Evolutionary conservation across 805 yeast species (phyloP), one percentile per base, ranked within the genome.

Genomic region (Sugiyamaella floridensis): DNA sequence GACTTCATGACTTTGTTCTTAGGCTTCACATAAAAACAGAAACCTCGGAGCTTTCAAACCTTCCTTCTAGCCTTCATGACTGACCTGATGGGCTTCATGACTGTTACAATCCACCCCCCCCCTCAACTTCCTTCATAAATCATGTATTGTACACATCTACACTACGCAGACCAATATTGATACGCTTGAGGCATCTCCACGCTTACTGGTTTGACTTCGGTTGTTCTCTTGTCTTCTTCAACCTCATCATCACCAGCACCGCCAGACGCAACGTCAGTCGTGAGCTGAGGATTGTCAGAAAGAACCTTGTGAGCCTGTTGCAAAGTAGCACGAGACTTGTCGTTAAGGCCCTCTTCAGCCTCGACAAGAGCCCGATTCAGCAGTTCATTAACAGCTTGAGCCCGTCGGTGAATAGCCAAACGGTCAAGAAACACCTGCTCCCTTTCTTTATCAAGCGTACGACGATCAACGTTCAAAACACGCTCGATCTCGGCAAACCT

Each of bases 401-500:
- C 75, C 65, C 83, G 86, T 50, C 78, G 78, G 61, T 85, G 79
- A 58, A 84, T 70, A 14, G 81, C 75, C 54, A 85, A 69, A 62
- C 97, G 80, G 68, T 90, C 97, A 54, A 85, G 68, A 50, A 87
- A 74, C 34, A 73, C 60, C 49, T 72, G 70, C 60, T 73, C 75
- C 12, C 75, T 67, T 54, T 66, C 71, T 41, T 61, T 56, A 51
- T 73, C 76, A 48, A 74, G 57, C 54, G 71, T 76, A 15, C 75
- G 69, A 10, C 75, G 71, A 60, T 74, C 76, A 11, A 67, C 64
- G 56, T 72, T 76, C 15, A 72, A 63, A 11, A 67, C 68, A 28
- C 77, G 75, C 70, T 93, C 98, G 61, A 92, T 74, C 52, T 76
- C 71, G 54, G 77, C 74, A 53, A 93, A 70, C 60, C 85, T 81